phyloP scores from a whole-genome alignment of 2,329 filamentous ascomycete genomes.

The Aureobasidium sp. region DNA sequence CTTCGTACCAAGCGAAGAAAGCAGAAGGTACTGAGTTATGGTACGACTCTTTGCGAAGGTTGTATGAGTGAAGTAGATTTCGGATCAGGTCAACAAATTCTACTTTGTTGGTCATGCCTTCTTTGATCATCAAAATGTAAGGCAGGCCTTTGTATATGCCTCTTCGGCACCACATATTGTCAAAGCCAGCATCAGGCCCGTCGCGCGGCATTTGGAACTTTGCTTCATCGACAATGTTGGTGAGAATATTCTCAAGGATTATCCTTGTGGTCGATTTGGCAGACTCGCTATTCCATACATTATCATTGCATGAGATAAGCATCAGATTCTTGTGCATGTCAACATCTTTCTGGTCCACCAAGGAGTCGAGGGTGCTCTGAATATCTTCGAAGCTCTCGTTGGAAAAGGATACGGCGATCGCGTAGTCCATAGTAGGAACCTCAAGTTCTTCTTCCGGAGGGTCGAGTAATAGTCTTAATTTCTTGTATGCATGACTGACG shows the following conservation, averaged over 20 bases:
- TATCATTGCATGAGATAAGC: slow-evolving; percentile 42
- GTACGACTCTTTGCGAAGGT: slow-evolving; percentile 29
- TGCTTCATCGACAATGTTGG: slow-evolving; percentile 25
- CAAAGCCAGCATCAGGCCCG: slow-evolving; percentile 22
- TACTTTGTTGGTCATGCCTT: slow-evolving; percentile 42
- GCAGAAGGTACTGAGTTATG: neutral
- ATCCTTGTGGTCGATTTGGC: slow-evolving; percentile 41
- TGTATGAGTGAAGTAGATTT: slow-evolving; percentile 42
- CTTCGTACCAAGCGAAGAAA: slow-evolving; percentile 12
- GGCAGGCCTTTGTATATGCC: slow-evolving; percentile 39
- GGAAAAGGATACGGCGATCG: slow-evolving; percentile 41
- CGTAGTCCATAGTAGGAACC: slow-evolving; percentile 21
- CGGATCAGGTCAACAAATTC: slow-evolving; percentile 43
- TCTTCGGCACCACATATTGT: slow-evolving; percentile 27
- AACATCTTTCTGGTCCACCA: slow-evolving; percentile 37
- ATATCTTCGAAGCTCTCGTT: slow-evolving; percentile 41
- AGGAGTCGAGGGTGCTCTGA: slow-evolving; percentile 37
- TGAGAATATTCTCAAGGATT: slow-evolving; percentile 39
- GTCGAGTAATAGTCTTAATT: slow-evolving; percentile 27
- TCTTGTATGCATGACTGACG: neutral
- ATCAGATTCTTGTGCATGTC: slow-evolving; percentile 35
- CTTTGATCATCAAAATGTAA: slow-evolving; percentile 41
- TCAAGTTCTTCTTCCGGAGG: slow-evolving; percentile 33
- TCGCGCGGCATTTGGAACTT: slow-evolving; percentile 1
- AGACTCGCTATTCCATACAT: slow-evolving; percentile 39